phyloP scores from a whole-genome alignment of 306 rosid species.

The Alnus glutinosa region DNA sequence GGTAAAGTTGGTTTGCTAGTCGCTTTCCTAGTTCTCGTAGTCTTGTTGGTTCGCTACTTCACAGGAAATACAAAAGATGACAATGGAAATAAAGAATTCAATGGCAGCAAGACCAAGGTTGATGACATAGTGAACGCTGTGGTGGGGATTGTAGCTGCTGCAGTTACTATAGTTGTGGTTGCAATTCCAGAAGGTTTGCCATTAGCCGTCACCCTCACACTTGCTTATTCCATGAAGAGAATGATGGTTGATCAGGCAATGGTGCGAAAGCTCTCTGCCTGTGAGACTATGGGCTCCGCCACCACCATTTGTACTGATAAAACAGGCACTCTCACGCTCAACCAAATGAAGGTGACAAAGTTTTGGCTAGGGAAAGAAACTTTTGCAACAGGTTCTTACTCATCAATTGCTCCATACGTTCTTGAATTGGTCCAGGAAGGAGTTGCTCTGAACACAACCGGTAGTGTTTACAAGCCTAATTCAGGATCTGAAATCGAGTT shows the following conservation, averaged over 20 bases:
- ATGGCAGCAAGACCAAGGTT: background rate
- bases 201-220: conserved; percentile 26
- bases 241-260: conserved; percentile 39
- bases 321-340: conserved; percentile 31
- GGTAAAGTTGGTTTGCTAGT: conserved; percentile 24
- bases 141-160: conserved; percentile 23
- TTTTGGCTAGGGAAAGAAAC: conserved; percentile 25
- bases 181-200: conserved; percentile 41
- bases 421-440: conserved; percentile 30
- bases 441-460: conserved; percentile 33
- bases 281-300: conserved; percentile 41
- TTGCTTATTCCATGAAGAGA: conserved; percentile 41
- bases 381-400: background rate
- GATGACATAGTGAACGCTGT: conserved; percentile 15
- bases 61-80: conserved; percentile 23
- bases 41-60: conserved; percentile 18
- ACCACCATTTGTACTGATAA: conserved; percentile 35
- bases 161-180: conserved; percentile 32
- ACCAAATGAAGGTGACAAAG: conserved; percentile 37
- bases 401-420: conserved; percentile 17
- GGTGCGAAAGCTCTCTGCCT: conserved; percentile 36
- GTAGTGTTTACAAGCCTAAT: conserved; percentile 20
- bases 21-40: conserved; percentile 19
- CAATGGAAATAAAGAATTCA: conserved; percentile 13
- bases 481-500: conserved; percentile 22